Percentiles rank a stretch among this genome's conserved stretches.
Evolutionary conservation across 2,329 filamentous ascomycete genomes (phyloP).

Genomic region (Talaromyces piceae): DNA sequence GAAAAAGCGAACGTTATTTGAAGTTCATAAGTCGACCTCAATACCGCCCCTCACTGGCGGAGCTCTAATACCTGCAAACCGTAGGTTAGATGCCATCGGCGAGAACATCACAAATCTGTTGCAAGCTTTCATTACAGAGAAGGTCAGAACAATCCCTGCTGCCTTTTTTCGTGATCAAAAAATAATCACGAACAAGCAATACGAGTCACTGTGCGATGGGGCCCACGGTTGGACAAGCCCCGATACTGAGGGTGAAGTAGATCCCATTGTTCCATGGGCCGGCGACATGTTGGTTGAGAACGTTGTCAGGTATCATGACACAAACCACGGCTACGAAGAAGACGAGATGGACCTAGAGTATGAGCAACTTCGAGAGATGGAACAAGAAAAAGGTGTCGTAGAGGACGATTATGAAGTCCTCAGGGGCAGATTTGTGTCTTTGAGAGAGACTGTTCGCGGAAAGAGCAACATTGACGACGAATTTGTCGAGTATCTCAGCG

Average conservation of each 20-base stretch:
- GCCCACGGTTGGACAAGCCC: constrained; percentile 38
- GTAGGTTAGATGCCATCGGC: constrained; percentile 37
- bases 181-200: constrained; percentile 57
- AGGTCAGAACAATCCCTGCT: constrained; percentile 44
- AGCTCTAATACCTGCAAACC: constrained; percentile 31
- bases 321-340: constrained; percentile 47
- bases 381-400: constrained; percentile 45
- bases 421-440: constrained; percentile 36
- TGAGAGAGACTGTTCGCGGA: constrained; percentile 37
- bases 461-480: neutral
- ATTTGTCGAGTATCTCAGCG: constrained; percentile 19
- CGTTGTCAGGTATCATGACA: constrained; percentile 36
- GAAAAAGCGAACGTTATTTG: constrained; percentile 58
- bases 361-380: constrained; percentile 54
- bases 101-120: constrained; percentile 37
- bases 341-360: constrained; percentile 56
- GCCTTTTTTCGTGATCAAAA: constrained; percentile 47
- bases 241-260: constrained; percentile 19
- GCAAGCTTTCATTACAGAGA: constrained; percentile 31
- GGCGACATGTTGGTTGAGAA: constrained; percentile 44
- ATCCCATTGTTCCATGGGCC: constrained; percentile 51
- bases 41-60: constrained; percentile 33
- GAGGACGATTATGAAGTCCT: constrained; percentile 52
- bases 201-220: constrained; percentile 50
- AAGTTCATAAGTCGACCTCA: constrained; percentile 42